A percentile compares a stretch with the other conserved stretches of the same genome.
These are phyloP conservation scores for Sungouiozyma intestinalis DNA, from an alignment of 805 yeast species.

Conservation along the genomic window DNA sequence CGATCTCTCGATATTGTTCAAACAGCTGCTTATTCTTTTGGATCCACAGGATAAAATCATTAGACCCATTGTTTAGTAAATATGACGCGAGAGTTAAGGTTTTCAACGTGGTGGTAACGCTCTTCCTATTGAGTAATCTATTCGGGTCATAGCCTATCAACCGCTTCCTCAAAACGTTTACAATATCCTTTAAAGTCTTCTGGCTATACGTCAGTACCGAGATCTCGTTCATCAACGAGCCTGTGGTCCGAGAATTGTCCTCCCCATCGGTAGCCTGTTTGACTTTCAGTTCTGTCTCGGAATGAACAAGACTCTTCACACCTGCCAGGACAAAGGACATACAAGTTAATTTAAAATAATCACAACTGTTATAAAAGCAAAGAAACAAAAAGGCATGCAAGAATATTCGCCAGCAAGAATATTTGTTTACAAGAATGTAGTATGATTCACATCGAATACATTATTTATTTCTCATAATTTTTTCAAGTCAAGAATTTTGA, in stretches of 20 bases:
- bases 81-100: conserved; percentile 43
- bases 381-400: background rate
- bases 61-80: conserved; percentile 44
- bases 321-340: conserved; percentile 3
- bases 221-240: conserved; percentile 43
- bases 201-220: conserved; percentile 36
- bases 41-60: conserved; percentile 39
- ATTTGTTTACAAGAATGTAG: no score
- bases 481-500: no score
- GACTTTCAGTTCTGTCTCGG: conserved; percentile 29
- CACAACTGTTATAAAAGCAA: background rate
- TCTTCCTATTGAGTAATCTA: conserved; percentile 9
- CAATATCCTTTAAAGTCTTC: conserved; percentile 32
- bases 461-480: no score
- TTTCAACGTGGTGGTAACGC: conserved; percentile 32
- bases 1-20: conserved; percentile 28
- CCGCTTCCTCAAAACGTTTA: conserved; percentile 33
- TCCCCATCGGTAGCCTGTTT: conserved; percentile 39
- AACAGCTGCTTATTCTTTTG: conserved; percentile 24
- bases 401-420: no score
- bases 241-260: conserved; percentile 32
- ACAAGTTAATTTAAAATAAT: no score
- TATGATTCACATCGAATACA: no score
- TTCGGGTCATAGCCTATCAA: conserved; percentile 12
- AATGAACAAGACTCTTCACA: conserved; percentile 26